Conservation (phyloP, 768 basidiomycete genomes). For the Lactarius psammicola region DNA sequence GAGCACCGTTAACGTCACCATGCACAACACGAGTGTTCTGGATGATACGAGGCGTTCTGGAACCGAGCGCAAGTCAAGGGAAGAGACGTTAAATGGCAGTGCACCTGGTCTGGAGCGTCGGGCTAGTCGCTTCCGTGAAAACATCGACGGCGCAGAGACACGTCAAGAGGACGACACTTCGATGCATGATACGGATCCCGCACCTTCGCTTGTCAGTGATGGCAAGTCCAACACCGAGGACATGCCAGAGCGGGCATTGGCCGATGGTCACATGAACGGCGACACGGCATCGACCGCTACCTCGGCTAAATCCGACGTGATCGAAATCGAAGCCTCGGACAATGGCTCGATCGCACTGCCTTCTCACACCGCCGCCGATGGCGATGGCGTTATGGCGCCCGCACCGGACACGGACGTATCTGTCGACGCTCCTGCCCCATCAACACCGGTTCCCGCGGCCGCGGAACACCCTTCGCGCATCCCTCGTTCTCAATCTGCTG, state of each 20-base stretch:
- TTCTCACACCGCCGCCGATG: background rate
- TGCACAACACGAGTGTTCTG: conserved; percentile 24
- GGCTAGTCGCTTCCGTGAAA: conserved; percentile 27
- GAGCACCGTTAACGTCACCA: conserved; percentile 28
- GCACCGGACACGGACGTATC: conserved; percentile 8
- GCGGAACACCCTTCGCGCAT: conserved; percentile 44
- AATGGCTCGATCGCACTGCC: conserved; percentile 14
- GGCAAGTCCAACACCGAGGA: conserved; percentile 18
- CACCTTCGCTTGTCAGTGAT: conserved; percentile 25
- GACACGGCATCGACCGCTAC: conserved; percentile 30
- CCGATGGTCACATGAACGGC: conserved; percentile 1
- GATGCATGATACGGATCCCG: conserved; percentile 13
- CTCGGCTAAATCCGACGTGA: conserved; percentile 23
- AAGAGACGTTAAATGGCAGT: background rate
- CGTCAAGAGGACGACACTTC: conserved; percentile 18
- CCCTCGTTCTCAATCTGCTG: conserved; percentile 78
- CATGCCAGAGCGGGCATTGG: background rate
- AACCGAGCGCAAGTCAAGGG: conserved; percentile 20
- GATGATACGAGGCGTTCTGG: conserved; percentile 11
- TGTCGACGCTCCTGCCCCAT: conserved; percentile 29
- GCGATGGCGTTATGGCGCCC: background rate
- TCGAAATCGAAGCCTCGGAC: conserved; percentile 24
- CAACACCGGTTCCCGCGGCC: conserved; percentile 31
- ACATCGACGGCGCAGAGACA: conserved; percentile 33
- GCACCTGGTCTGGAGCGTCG: conserved; percentile 11